phyloP scores from a whole-genome alignment of 2,329 filamentous ascomycete genomes.

The Fusarium decemcellulare region DNA sequence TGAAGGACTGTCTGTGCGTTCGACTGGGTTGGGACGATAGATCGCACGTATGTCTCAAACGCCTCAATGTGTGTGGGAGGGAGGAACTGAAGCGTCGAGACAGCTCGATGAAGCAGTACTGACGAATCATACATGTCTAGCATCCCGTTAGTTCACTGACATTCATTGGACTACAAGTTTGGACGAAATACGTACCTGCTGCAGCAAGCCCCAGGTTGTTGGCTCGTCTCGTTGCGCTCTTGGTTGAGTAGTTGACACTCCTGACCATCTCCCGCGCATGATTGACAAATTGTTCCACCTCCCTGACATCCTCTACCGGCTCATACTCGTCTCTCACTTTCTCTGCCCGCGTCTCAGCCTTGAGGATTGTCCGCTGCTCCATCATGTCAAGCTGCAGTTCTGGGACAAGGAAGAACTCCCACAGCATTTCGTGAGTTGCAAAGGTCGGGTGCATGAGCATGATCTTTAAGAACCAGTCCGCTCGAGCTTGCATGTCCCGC shows the following conservation, averaged over 20 bases:
- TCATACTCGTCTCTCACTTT: constrained; percentile 91
- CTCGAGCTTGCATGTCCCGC: constrained; percentile 86
- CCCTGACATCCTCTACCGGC: constrained; percentile 84
- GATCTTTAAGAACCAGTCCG: constrained; percentile 90
- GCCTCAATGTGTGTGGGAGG: constrained; percentile 78
- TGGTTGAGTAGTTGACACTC: constrained; percentile 85
- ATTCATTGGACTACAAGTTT: constrained; percentile 16
- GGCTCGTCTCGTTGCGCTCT: constrained; percentile 83
- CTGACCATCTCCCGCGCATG: constrained; percentile 93
- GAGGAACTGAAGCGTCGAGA: constrained; percentile 75
- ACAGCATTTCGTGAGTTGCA: constrained; percentile 94
- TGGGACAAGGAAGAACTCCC: constrained; percentile 98
- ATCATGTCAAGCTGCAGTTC: constrained; percentile 93
- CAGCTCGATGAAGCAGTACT: constrained; percentile 65
- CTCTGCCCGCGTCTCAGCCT: constrained; percentile 86
- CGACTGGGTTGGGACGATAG: constrained; percentile 76
- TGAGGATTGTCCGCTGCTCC: constrained; percentile 87
- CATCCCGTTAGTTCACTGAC: constrained; percentile 46
- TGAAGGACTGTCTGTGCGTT: constrained; percentile 83
- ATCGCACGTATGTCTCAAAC: constrained; percentile 79
- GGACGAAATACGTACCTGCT: constrained; percentile 62
- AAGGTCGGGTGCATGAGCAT: constrained; percentile 93
- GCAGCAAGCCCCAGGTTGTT: constrained; percentile 79
- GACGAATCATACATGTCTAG: constrained; percentile 79
- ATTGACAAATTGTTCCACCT: constrained; percentile 93